Evolutionary conservation across 1,284 basidiomycete species (phyloP).

Genomic region (Pterula multifida): DNA sequence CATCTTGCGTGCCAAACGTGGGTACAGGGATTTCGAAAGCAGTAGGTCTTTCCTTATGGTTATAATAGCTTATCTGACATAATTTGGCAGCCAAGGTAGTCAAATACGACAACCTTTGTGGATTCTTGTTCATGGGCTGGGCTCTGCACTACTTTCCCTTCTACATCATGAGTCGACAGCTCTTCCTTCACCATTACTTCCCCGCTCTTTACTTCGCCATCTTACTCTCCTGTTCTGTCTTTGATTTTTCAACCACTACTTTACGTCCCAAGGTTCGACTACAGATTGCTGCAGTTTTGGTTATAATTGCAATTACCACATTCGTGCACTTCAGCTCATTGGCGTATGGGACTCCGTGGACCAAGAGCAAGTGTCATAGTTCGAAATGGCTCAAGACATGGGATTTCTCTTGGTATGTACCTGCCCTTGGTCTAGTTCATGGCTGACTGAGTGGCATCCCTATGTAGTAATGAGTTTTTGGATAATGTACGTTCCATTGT

Average conservation of each 20-base stretch:
- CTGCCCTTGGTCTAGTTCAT: not conserved
- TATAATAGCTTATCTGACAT: too few species aligned
- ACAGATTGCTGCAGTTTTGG: slow-evolving; percentile 66
- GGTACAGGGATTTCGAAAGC: slow-evolving; percentile 83
- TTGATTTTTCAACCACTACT: slow-evolving; percentile 77
- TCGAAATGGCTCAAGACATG: slow-evolving; percentile 86
- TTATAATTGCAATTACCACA: slow-evolving; percentile 66
- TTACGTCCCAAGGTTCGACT: slow-evolving; percentile 69
- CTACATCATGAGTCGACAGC: slow-evolving; percentile 91
- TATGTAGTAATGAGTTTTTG: slow-evolving; percentile 45
- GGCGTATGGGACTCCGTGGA: slow-evolving; percentile 84
- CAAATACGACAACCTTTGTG: slow-evolving; percentile 86
- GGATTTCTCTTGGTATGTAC: slow-evolving; percentile 85
- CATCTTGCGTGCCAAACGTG: slow-evolving; percentile 82
- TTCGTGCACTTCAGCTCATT: slow-evolving; percentile 78
- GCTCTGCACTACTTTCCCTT: slow-evolving; percentile 92
- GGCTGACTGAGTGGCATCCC: slow-evolving; percentile 6
- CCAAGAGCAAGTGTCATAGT: slow-evolving; percentile 60
- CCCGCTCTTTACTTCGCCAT: slow-evolving; percentile 93
- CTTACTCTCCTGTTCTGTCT: slow-evolving; percentile 66
- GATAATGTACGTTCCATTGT: slow-evolving; percentile 35
- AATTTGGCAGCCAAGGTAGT: slow-evolving; percentile 59
- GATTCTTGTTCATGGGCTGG: slow-evolving; percentile 92
- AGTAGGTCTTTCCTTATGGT: slow-evolving; percentile 38
- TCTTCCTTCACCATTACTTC: slow-evolving; percentile 96